phyloP scores from a whole-genome alignment of 179 eudicot genomes.

The Beta macrorhiza region DNA sequence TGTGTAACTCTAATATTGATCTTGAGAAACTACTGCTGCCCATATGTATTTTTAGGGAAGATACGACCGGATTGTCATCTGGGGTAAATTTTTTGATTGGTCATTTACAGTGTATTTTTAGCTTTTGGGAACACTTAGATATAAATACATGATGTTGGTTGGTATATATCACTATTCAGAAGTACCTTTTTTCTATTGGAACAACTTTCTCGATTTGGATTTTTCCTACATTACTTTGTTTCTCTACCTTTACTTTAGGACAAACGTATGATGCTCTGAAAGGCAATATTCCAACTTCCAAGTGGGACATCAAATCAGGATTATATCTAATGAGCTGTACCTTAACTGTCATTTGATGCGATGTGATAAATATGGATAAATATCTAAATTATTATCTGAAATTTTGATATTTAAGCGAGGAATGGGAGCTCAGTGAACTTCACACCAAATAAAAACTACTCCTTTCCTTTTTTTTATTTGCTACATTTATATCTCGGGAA shows the following conservation, averaged over 20 bases:
- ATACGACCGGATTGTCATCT: constrained; percentile 9
- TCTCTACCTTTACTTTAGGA: not conserved
- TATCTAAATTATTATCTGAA: not conserved
- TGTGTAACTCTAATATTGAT: constrained; percentile 25
- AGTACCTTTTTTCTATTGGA: not conserved
- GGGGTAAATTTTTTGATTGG: constrained; percentile 27
- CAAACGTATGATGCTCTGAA: not conserved
- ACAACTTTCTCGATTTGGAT: not conserved
- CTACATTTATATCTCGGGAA: no score
- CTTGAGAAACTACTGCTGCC: constrained; percentile 26
- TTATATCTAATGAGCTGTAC: not conserved
- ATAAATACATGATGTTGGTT: constrained; percentile 21
- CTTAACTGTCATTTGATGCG: constrained; percentile 3
- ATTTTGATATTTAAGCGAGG: no score
- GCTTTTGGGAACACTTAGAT: constrained; percentile 12
- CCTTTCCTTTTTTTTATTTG: no score
- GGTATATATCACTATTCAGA: constrained; percentile 16
- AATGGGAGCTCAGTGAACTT: no score
- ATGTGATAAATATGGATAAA: not conserved
- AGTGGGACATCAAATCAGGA: not conserved
- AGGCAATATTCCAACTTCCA: not conserved
- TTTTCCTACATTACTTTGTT: not conserved
- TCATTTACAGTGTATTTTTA: constrained; percentile 21
- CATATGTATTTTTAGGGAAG: constrained; percentile 24
- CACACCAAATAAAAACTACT: no score